These are phyloP conservation scores for Candolleomyces aberdarensis DNA, from an alignment of 768 basidiomycete species.

Conservation along the genomic window DNA sequence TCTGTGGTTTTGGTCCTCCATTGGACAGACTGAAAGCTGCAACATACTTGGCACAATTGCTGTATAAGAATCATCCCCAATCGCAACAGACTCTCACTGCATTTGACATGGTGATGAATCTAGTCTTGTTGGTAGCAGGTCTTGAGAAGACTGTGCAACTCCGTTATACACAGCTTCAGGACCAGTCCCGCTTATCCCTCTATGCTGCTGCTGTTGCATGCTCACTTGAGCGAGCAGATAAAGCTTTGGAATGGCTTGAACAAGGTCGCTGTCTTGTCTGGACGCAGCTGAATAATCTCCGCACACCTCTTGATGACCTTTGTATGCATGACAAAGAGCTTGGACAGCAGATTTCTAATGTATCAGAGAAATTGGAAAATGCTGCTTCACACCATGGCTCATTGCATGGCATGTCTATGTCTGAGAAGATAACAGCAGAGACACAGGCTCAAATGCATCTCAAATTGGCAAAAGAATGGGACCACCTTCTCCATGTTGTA, in stretches of 20 bases:
- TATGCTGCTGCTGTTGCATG: conserved; percentile 25
- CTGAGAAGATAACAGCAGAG: conserved; percentile 12
- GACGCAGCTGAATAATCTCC: conserved; percentile 22
- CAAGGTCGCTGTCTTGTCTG: conserved; percentile 27
- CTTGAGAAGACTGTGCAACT: conserved; percentile 1
- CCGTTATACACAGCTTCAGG: background rate
- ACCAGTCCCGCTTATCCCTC: background rate
- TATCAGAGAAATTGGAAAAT: conserved; percentile 13
- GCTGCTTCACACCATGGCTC: background rate
- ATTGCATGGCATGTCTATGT: background rate
- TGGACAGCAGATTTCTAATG: conserved; percentile 7
- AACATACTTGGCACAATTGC: background rate
- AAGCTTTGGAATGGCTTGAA: conserved; percentile 32
- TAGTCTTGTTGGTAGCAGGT: background rate
- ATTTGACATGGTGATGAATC: background rate
- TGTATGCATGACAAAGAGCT: conserved; percentile 6
- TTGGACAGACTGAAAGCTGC: background rate
- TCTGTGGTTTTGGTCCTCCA: background rate
- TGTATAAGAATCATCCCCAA: background rate
- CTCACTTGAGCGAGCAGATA: conserved; percentile 13
- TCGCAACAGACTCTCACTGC: background rate
- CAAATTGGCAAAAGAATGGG: conserved; percentile 17
- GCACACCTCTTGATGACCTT: conserved; percentile 21
- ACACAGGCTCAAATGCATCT: conserved; percentile 12
- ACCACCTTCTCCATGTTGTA: conserved; percentile 12